Evolutionary conservation across 2,329 filamentous ascomycete species (phyloP).

Genomic region (Didymosphaeria variabile): DNA sequence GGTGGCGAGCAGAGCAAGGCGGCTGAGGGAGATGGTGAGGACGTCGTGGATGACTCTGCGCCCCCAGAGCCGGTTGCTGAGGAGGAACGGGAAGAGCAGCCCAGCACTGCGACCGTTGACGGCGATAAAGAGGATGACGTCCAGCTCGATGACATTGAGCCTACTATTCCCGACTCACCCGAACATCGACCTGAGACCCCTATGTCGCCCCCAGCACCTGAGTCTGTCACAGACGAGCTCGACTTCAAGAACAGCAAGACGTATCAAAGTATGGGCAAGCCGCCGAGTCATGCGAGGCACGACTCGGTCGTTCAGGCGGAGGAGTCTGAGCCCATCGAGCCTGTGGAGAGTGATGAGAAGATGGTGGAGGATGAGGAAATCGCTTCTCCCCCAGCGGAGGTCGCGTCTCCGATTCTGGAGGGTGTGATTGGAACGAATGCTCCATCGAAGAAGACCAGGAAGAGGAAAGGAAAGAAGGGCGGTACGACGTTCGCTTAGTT

Average conservation of each 20-base stretch:
- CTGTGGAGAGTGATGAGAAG: neutral
- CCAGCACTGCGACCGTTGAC: neutral
- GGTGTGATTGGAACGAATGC: neutral
- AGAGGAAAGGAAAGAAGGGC: constrained; percentile 17
- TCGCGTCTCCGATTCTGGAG: neutral
- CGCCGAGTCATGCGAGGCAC: constrained; percentile 10
- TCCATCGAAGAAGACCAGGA: constrained; percentile 14
- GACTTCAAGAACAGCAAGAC: constrained; percentile 20
- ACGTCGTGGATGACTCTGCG: neutral
- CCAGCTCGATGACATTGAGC: constrained; percentile 19
- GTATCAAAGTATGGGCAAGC: constrained; percentile 3
- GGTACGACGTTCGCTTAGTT: neutral
- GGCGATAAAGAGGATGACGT: neutral
- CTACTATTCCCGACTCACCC: neutral
- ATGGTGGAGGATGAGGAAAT: neutral
- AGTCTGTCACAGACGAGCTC: constrained; percentile 20
- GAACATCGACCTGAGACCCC: neutral
- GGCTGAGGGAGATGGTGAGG: neutral
- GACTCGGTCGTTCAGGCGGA: constrained; percentile 30
- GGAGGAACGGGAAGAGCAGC: neutral
- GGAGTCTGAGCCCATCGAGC: neutral
- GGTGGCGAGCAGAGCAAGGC: neutral
- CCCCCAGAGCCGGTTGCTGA: no score
- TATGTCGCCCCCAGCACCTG: constrained; percentile 6
- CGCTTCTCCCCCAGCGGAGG: neutral